Percentiles rank a stretch among this genome's conserved stretches.
These are phyloP conservation scores for Ophiocytium majus DNA, from an alignment of 352 stramenopile genomes.

Conservation along the genomic window DNA sequence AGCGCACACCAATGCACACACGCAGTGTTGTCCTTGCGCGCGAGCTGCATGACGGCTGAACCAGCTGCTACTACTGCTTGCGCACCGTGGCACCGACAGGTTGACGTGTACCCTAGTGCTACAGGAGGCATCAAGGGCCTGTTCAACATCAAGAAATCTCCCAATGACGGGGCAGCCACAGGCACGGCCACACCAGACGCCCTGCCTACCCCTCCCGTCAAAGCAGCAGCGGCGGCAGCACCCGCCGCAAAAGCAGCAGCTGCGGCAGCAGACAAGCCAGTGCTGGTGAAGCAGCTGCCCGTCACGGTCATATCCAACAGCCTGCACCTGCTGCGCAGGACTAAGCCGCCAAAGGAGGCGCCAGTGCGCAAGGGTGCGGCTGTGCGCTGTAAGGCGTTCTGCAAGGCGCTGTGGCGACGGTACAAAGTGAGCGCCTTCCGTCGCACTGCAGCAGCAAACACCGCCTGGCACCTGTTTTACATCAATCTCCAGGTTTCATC, in stretches of 20 bases:
- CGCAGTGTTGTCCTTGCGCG: too few relatives aligned
- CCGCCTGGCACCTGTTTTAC: too few relatives aligned
- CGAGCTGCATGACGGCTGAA: too few relatives aligned
- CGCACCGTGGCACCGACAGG: too few relatives aligned
- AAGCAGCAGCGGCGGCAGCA: background rate
- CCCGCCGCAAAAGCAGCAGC: background rate
- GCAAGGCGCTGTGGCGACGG: background rate
- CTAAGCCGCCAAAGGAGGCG: background rate
- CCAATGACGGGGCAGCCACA: background rate
- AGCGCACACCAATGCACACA: too few relatives aligned
- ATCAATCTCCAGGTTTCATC: too few relatives aligned
- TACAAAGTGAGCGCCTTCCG: background rate
- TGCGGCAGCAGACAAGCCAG: background rate
- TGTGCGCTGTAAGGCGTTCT: too few relatives aligned
- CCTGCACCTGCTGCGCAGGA: background rate
- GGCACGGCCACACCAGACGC: background rate
- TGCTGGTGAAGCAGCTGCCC: background rate
- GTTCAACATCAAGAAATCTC: background rate
- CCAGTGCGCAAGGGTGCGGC: background rate
- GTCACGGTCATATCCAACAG: background rate
- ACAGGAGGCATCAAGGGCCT: background rate
- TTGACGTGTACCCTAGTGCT: background rate
- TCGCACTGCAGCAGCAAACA: too few relatives aligned
- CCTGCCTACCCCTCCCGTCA: background rate
- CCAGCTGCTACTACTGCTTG: too few relatives aligned